Percentiles rank a stretch among this genome's conserved stretches.
These are phyloP conservation scores for Didymella glomerata DNA, from an alignment of 2,329 filamentous ascomycete genomes.

Conservation along the genomic window DNA sequence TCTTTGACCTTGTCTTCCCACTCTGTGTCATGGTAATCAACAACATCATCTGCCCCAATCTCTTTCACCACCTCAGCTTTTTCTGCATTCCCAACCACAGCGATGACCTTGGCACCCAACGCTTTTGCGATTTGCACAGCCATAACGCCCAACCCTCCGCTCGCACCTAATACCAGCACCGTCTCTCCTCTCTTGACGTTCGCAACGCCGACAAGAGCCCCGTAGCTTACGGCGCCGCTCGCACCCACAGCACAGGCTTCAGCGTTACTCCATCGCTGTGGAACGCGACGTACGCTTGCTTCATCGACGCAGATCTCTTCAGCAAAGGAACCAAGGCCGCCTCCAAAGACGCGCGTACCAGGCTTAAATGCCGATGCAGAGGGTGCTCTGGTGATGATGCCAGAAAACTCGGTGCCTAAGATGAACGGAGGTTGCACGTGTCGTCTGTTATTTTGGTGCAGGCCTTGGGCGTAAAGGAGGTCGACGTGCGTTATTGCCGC, in stretches of 20 bases:
- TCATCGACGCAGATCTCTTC: slow-evolving; percentile 59
- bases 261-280: slow-evolving; percentile 55
- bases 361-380: slow-evolving; percentile 46
- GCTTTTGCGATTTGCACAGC: slow-evolving; percentile 65
- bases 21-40: slow-evolving; percentile 53
- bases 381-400: slow-evolving; percentile 57
- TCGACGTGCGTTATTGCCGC: slow-evolving; percentile 69
- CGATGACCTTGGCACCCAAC: slow-evolving; percentile 63
- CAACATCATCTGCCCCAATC: slow-evolving; percentile 54
- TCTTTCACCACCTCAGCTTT: slow-evolving; percentile 56
- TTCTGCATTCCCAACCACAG: slow-evolving; percentile 57
- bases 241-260: slow-evolving; percentile 64
- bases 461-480: slow-evolving; percentile 65
- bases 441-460: slow-evolving; percentile 68
- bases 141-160: slow-evolving; percentile 64
- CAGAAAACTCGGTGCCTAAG: slow-evolving; percentile 68
- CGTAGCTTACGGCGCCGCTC: slow-evolving; percentile 64
- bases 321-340: slow-evolving; percentile 61
- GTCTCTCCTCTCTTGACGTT: slow-evolving; percentile 57
- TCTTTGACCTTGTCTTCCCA: slow-evolving; percentile 64
- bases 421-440: slow-evolving; percentile 66
- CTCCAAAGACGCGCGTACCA: slow-evolving; percentile 65
- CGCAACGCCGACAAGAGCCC: slow-evolving; percentile 56
- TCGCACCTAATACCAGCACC: slow-evolving; percentile 64
- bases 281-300: slow-evolving; percentile 55